These are phyloP conservation scores for Ogataea sp. DNA, from an alignment of 805 yeast species.

Conservation along the genomic window DNA sequence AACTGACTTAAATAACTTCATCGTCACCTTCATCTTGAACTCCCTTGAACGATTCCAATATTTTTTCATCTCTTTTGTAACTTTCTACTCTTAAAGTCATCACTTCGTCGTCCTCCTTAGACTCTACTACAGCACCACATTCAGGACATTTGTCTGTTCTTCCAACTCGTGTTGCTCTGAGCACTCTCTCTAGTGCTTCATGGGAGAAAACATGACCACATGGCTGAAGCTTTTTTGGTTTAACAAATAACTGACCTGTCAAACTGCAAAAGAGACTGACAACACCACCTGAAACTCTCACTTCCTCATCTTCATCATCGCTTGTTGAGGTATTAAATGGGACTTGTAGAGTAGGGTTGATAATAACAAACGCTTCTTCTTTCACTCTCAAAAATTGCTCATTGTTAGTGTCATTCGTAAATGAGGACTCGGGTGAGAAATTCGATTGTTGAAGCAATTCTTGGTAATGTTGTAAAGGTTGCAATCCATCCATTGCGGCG, in stretches of 20 bases:
- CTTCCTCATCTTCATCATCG: slow-evolving; percentile 45
- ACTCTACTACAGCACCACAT: slow-evolving; percentile 34
- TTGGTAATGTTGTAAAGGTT: too few species aligned
- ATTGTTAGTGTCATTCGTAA: too few species aligned
- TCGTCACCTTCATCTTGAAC: slow-evolving; percentile 8
- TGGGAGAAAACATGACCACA: slow-evolving; percentile 66
- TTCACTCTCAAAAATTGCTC: slow-evolving; percentile 3
- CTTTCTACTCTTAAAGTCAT: slow-evolving; percentile 49
- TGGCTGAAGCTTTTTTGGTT: slow-evolving; percentile 45
- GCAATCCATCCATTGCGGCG: too few species aligned
- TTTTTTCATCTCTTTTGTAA: slow-evolving; percentile 18
- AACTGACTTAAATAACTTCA: background rate
- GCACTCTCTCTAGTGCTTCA: background rate
- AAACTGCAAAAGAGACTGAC: slow-evolving; percentile 65
- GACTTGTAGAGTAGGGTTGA: slow-evolving; percentile 54
- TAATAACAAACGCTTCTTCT: slow-evolving; percentile 38
- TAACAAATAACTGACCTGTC: slow-evolving; percentile 39
- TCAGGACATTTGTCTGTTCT: slow-evolving; percentile 45
- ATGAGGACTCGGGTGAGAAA: too few species aligned
- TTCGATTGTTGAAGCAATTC: too few species aligned
- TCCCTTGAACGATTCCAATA: slow-evolving; percentile 10
- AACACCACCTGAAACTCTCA: slow-evolving; percentile 62
- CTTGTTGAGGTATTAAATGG: slow-evolving; percentile 31
- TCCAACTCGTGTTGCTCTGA: background rate
- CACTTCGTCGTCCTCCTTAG: slow-evolving; percentile 38